phyloP scores from a whole-genome alignment of 208 protist genomes.

The Trypanosoma grayi region DNA sequence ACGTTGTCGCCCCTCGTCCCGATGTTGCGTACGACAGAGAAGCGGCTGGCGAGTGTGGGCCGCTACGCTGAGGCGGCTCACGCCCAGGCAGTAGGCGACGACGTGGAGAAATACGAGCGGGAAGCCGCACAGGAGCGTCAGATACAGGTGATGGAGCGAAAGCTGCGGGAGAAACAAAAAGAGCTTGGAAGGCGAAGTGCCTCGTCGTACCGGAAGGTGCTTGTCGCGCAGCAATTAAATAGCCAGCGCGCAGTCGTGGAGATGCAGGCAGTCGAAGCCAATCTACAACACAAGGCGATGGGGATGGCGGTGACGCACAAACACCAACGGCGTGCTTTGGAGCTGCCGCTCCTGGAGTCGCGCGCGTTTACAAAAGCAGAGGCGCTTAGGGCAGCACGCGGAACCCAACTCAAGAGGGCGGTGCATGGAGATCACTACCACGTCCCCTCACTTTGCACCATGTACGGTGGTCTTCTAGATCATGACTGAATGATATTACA shows the following conservation, averaged over 20 bases:
- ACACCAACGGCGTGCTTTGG: constrained; percentile 33
- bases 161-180: constrained; percentile 15
- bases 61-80: constrained; percentile 35
- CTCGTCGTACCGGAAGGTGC: constrained; percentile 11
- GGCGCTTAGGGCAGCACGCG: constrained; percentile 31
- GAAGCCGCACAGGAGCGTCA: constrained; percentile 14
- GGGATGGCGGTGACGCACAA: constrained; percentile 59
- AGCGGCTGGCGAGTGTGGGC: constrained; percentile 27
- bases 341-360: constrained; percentile 18
- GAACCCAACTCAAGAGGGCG: constrained; percentile 43
- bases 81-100: constrained; percentile 9
- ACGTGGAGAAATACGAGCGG: not conserved
- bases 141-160: constrained; percentile 15
- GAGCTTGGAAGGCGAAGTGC: constrained; percentile 1
- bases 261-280: constrained; percentile 18
- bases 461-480: constrained; percentile 47
- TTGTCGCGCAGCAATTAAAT: constrained; percentile 10
- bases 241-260: constrained; percentile 17
- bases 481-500: not conserved
- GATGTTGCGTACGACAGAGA: constrained; percentile 32
- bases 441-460: constrained; percentile 53
- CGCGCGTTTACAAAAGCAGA: constrained; percentile 27
- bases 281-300: constrained; percentile 44
- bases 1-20: constrained; percentile 25
- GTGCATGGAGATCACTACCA: constrained; percentile 46